Conservation (phyloP, 2,329 filamentous ascomycete species). For the Sporothrix phasma region DNA sequence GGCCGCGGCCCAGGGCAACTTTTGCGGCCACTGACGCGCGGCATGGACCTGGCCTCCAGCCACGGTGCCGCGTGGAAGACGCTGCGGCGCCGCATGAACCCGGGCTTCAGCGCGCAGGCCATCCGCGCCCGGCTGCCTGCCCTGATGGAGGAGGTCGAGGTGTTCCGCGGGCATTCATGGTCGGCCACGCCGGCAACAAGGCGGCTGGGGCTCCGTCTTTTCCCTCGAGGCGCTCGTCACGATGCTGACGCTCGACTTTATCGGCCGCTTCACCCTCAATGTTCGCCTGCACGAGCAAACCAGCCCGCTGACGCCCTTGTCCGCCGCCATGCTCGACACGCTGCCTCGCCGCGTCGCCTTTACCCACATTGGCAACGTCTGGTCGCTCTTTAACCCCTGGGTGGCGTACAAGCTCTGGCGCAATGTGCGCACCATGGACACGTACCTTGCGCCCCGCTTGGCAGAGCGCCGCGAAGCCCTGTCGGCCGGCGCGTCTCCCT, state of each 20-base stretch:
- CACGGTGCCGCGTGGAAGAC: conserved; percentile 31
- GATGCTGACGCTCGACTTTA: conserved; percentile 23
- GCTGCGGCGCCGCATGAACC: conserved; percentile 28
- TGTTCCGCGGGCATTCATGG: conserved; percentile 23
- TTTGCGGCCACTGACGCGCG: conserved; percentile 23
- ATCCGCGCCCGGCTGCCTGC: conserved; percentile 26
- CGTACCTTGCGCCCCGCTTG: conserved; percentile 23
- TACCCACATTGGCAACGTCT: conserved; percentile 17
- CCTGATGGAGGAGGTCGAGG: conserved; percentile 25
- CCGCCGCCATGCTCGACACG: conserved; percentile 13
- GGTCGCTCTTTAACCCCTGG: conserved; percentile 23
- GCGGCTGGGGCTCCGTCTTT: conserved; percentile 19
- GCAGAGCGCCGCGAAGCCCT: conserved; percentile 17
- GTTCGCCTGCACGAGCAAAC: conserved; percentile 14
- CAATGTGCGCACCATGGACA: conserved; percentile 25
- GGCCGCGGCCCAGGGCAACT: conserved; percentile 4
- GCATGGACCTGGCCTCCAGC: conserved; percentile 27
- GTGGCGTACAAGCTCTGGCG: conserved; percentile 24
- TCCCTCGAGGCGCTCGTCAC: conserved; percentile 20
- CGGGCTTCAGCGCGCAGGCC: conserved; percentile 29
- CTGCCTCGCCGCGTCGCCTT: conserved; percentile 10
- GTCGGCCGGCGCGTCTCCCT: conserved; percentile 2
- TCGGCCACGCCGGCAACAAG: conserved; percentile 18
- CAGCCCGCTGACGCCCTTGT: conserved; percentile 7
- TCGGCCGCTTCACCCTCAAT: conserved; percentile 20